These are phyloP conservation scores for Populus tremula DNA, from an alignment of 345 rosid genomes.

Conservation along the genomic window DNA sequence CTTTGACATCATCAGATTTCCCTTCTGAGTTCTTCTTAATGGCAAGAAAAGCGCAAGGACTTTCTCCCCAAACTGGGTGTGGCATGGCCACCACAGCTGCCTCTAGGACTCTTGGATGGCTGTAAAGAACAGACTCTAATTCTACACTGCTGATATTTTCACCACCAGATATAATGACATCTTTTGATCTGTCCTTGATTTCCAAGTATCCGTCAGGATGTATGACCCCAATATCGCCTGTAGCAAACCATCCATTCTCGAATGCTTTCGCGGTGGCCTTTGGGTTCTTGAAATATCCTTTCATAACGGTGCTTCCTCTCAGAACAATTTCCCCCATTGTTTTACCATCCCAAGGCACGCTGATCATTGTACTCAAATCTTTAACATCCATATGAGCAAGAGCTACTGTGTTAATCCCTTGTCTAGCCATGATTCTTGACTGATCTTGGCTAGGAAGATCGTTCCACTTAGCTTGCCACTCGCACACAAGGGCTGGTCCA, in stretches of 20 bases:
- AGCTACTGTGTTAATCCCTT: constrained; percentile 56
- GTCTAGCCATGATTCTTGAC: constrained; percentile 51
- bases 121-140: constrained; percentile 37
- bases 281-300: constrained; percentile 61
- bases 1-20: constrained; percentile 24
- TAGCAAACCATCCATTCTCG: constrained; percentile 44
- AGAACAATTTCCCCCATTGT: constrained; percentile 69
- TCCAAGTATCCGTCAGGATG: constrained; percentile 51
- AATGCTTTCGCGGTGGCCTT: constrained; percentile 49
- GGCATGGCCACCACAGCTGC: constrained; percentile 53
- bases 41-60: constrained; percentile 43
- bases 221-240: constrained; percentile 46
- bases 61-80: constrained; percentile 43
- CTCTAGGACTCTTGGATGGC: constrained; percentile 40
- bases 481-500: constrained; percentile 64
- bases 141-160: constrained; percentile 53
- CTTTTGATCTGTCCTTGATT: constrained; percentile 47
- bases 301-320: constrained; percentile 71
- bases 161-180: constrained; percentile 48
- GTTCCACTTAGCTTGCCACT: constrained; percentile 76
- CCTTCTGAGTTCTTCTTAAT: constrained; percentile 22
- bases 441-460: constrained; percentile 28
- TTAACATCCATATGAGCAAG: constrained; percentile 68
- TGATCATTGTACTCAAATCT: constrained; percentile 40
- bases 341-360: constrained; percentile 63